Evolutionary conservation across 2,329 filamentous ascomycete species (phyloP), one percentile per base, ranked within the genome.

Genomic region (Nakataea oryzae): DNA sequence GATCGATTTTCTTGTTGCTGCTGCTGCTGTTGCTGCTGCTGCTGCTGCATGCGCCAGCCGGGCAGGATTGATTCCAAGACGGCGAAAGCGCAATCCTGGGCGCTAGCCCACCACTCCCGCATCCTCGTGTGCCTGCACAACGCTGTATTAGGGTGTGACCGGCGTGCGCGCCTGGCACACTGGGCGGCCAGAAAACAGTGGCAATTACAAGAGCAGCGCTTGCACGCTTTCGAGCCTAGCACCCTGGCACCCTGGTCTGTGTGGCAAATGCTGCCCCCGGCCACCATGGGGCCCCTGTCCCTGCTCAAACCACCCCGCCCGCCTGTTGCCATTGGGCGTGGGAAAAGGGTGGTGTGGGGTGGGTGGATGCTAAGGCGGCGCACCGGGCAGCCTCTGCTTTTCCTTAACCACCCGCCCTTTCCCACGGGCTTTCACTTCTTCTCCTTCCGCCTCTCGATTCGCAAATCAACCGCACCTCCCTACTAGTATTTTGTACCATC

Each of bases 201-300:
- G 56, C 63, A 62, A 58, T 64, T 62, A 62, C 61, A 34, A n/a
- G 55, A 61, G 60, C 29, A 32, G 54, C 61, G 62, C 63, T 60
- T 63, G 57, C 28, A 60, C 60, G 8, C 28, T 27, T 56, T n/a
- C 6, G 55, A 60, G 26, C 27, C n/a, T 62, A 58, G 61, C 50
- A 13, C n/a, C 26, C 62, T 64, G 63, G 63, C 63, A 59, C 63
- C n/a, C n/a, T n/a, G n/a, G n/a, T n/a, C n/a, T n/a, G n/a, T n/a
- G n/a, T n/a, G n/a, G n/a, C n/a, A n/a, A n/a, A n/a, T n/a, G n/a
- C n/a, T n/a, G n/a, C n/a, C n/a, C n/a, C n/a, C n/a, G n/a, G n/a
- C n/a, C n/a, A n/a, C n/a, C 41, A 50, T 50, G 41, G 41, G 41
- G 21, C 21, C 41, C 30, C n/a, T n/a, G n/a, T n/a, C n/a, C n/a